These are phyloP conservation scores for Deinandra increscens DNA, from an alignment of 129 eudicot species.

Conservation along the genomic window DNA sequence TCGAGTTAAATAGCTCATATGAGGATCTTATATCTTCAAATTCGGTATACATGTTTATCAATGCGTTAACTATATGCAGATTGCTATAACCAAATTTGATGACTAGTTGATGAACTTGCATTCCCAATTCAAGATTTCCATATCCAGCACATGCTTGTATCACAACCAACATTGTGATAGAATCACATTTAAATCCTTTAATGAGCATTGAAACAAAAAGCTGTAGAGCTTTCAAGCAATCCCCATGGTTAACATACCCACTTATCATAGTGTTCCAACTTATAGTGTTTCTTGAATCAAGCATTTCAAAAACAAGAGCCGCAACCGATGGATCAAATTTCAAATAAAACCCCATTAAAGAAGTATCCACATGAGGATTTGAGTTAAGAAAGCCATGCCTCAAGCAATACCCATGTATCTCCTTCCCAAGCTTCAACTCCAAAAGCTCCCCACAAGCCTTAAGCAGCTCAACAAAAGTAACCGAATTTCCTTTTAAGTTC, in stretches of 20 bases:
- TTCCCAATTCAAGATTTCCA: slow-evolving; percentile 34
- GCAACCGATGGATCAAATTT: slow-evolving; percentile 44
- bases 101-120: slow-evolving; percentile 59
- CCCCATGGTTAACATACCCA: slow-evolving; percentile 40
- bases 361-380: slow-evolving; percentile 42
- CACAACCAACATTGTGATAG: slow-evolving; percentile 41
- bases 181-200: slow-evolving; percentile 41
- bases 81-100: slow-evolving; percentile 40
- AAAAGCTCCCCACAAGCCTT: slow-evolving; percentile 43
- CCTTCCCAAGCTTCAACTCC: slow-evolving; percentile 45
- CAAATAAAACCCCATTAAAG: slow-evolving; percentile 52
- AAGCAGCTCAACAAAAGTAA: slow-evolving; percentile 51
- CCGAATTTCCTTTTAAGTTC: slow-evolving; percentile 42
- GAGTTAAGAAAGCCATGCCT: slow-evolving; percentile 42
- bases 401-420: slow-evolving; percentile 58
- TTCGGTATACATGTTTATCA: slow-evolving; percentile 47
- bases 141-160: slow-evolving; percentile 47
- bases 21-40: slow-evolving; percentile 34
- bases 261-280: slow-evolving; percentile 58
- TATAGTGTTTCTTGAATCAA: slow-evolving; percentile 44
- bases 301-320: slow-evolving; percentile 30
- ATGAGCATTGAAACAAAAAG: slow-evolving; percentile 45
- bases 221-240: slow-evolving; percentile 34
- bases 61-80: slow-evolving; percentile 33
- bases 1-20: slow-evolving; percentile 41